Conservation (phyloP, 2,329 filamentous ascomycete species). For the Periconia sp. region DNA sequence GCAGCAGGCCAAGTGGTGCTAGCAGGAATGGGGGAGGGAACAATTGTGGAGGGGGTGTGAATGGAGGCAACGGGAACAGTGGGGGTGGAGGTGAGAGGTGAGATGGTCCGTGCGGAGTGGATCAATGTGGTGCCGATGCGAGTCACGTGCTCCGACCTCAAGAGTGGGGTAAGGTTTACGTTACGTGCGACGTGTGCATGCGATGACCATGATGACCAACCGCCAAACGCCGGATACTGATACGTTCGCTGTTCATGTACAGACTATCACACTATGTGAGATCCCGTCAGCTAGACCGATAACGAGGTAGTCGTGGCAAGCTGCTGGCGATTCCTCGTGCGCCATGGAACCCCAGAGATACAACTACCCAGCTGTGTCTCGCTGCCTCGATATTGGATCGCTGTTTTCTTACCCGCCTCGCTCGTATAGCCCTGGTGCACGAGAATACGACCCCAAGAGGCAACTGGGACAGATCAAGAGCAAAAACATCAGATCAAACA, state of each 20-base stretch:
- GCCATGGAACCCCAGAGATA: neutral
- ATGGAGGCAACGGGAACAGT: neutral
- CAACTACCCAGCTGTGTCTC: neutral
- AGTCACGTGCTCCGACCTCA: neutral
- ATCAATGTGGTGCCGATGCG: neutral
- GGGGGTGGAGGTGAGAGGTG: neutral
- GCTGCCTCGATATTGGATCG: too few species aligned
- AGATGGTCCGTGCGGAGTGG: too few species aligned
- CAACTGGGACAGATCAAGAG: too few species aligned
- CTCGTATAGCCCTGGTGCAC: neutral
- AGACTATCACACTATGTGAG: too few species aligned
- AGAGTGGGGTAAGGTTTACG: neutral
- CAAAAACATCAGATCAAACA: too few species aligned
- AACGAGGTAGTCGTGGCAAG: neutral
- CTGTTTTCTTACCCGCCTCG: neutral
- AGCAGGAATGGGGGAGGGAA: conserved; percentile 32
- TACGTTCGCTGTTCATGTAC: too few species aligned
- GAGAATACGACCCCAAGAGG: too few species aligned
- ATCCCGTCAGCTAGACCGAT: neutral
- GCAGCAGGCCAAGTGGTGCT: conserved; percentile 19
- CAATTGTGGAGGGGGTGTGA: neutral
- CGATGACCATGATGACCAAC: too few species aligned
- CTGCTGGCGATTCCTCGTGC: neutral
- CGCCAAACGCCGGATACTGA: too few species aligned
- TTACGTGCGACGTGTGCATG: too few species aligned